phyloP scores from a whole-genome alignment of 164 flowering plant species.

The Liriodendron chinense region DNA sequence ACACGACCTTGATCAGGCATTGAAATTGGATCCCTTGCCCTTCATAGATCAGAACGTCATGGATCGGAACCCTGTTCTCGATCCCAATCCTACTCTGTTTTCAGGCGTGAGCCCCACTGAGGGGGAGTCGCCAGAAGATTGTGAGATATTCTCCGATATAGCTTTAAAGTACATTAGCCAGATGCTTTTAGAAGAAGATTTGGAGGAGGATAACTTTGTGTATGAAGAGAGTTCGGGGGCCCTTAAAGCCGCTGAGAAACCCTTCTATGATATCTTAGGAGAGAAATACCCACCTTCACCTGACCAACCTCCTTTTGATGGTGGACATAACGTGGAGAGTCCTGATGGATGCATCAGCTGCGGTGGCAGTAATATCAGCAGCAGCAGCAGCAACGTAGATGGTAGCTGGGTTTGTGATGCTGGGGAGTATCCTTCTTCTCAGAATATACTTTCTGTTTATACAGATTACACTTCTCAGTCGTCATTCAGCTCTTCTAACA shows the following conservation, averaged over 20 bases:
- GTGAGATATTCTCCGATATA: conserved; percentile 62
- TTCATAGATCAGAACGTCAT: conserved; percentile 20
- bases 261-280: conserved; percentile 77
- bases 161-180: conserved; percentile 65
- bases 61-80: conserved; percentile 16
- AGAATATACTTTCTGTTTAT: conserved; percentile 1
- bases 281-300: conserved; percentile 75
- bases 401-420: conserved; percentile 17
- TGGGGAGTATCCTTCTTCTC: conserved; percentile 15
- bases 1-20: conserved; percentile 6
- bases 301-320: conserved; percentile 21
- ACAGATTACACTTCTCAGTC: conserved; percentile 24
- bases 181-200: conserved; percentile 93
- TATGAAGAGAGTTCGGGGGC: conserved; percentile 67
- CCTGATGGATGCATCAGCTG: conserved; percentile 5
- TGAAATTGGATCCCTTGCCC: conserved; percentile 2
- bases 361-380: conserved; percentile 1
- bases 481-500: conserved; percentile 35
- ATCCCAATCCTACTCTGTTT: background rate
- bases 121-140: conserved; percentile 31
- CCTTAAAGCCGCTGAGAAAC: conserved; percentile 76
- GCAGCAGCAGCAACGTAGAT: conserved; percentile 16
- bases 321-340: conserved; percentile 25
- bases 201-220: conserved; percentile 71
- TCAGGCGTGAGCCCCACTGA: conserved; percentile 26